Base-by-base conservation (phyloP, 129 eudicot genomes). In the Flaveria ramosissima region DNA sequence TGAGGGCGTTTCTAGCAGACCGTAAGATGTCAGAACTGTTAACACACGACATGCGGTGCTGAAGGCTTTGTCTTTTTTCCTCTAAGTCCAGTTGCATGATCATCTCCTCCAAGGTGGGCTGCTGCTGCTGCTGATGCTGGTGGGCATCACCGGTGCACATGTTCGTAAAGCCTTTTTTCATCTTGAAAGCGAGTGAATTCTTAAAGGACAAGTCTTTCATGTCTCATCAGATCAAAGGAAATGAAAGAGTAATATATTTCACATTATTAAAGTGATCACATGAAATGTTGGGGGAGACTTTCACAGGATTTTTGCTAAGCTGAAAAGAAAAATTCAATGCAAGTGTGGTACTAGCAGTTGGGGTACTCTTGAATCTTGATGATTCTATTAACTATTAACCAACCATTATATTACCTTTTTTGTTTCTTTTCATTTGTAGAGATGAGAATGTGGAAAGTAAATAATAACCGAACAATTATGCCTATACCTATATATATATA, bases 31-130 rank as follows among this genome's bases (percentile, higher is more conserved):
- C 99, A 2, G 91, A 89, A 65, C 93, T 92, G 82, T 90, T 89
- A 13, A 95, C 99, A 24, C 99, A 91, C 2, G 99, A 94, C 99
- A 91, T 94, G 64, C 97, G 66, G 46, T 85, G 96, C 2, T 84
- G 80, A 0, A 78, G 26, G 73, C 76, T 79, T 12, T 79, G 88
- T 13, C 4, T 10, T 32, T 77, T 86, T 83, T 94, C 96, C 60
- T 91, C 96, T 77, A 92, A 39, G 67, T 85, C 97, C 36, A 94
- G 72, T 77, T 81, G 86, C 68, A 87, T 50, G 68, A 94, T 89
- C 98, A 94, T 94, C 71, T 94, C 98, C 82, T 94, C 97, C n/a
- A 91, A 74, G 9, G 97, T 89, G 0, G 91, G 85, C 13, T 43
- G 47, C 12, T 42, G 46, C 11, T 42, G 46, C 2, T 42, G 11